These are phyloP conservation scores for Lactarius vividus DNA, from an alignment of 768 basidiomycete genomes.

Conservation along the genomic window DNA sequence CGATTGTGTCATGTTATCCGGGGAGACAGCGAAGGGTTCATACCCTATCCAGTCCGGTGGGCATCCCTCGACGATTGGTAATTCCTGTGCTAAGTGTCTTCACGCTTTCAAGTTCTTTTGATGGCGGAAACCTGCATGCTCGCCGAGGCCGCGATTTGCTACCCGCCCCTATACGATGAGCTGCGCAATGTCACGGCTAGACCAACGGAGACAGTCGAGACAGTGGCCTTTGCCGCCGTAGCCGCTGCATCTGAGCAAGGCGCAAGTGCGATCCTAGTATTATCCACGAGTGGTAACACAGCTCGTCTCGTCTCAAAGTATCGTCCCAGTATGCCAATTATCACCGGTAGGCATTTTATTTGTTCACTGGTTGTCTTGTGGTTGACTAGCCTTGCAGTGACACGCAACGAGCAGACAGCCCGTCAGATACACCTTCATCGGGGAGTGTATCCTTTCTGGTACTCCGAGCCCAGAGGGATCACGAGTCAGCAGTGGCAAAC, in stretches of 20 bases:
- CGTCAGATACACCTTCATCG: conserved; percentile 97
- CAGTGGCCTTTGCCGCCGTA: conserved; percentile 93
- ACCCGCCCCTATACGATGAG: conserved; percentile 91
- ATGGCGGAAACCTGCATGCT: conserved; percentile 99
- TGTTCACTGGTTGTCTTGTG: neutral
- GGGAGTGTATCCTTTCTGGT: conserved; percentile 97
- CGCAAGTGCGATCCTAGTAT: conserved; percentile 91
- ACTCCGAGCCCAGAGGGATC: conserved; percentile 90
- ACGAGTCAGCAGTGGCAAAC: conserved; percentile 93
- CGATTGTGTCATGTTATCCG: conserved; percentile 99
- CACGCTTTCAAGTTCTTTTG: conserved; percentile 70
- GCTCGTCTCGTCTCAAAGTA: conserved; percentile 96
- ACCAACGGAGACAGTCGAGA: conserved; percentile 93
- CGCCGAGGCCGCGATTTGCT: conserved; percentile 93
- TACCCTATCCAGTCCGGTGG: conserved; percentile 94
- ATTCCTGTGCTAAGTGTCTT: neutral
- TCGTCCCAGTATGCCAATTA: conserved; percentile 88
- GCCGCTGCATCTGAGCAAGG: conserved; percentile 94
- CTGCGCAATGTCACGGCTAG: conserved; percentile 73
- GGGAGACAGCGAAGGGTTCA: conserved; percentile 96
- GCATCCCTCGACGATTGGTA: conserved; percentile 29
- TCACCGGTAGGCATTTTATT: conserved; percentile 66
- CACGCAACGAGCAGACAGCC: conserved; percentile 92
- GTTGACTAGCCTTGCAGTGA: conserved; percentile 52
- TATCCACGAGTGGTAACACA: conserved; percentile 96